Percentiles rank a stretch among this genome's conserved stretches.
These are phyloP conservation scores for Prunus dulcis DNA, from an alignment of 306 rosid species.

Conservation along the genomic window DNA sequence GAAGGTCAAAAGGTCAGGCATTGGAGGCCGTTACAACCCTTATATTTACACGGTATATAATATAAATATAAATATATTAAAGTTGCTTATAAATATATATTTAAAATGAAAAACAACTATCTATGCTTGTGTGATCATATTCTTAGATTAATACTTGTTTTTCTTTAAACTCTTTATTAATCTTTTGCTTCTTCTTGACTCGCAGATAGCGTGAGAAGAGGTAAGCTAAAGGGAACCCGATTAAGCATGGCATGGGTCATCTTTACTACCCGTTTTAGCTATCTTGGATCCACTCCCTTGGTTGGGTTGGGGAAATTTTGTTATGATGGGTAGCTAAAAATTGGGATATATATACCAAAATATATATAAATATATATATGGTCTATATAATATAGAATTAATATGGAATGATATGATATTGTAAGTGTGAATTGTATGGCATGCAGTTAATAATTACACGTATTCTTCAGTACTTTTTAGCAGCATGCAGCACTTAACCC, in stretches of 20 bases:
- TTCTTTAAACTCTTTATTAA: background rate
- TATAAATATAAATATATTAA: background rate
- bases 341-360: background rate
- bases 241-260: background rate
- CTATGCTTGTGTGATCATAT: no score
- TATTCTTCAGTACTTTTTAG: no score
- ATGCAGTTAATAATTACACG: no score
- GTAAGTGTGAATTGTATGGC: no score
- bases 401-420: no score
- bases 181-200: background rate
- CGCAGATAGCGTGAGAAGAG: conserved; percentile 25
- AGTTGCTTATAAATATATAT: background rate
- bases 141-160: no score
- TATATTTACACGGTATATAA: conserved; percentile 28
- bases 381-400: no score
- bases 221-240: background rate
- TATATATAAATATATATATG: no score
- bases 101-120: no score
- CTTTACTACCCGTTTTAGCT: background rate
- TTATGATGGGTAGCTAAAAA: conserved; percentile 1
- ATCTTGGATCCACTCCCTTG: background rate
- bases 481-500: no score
- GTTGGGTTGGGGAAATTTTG: conserved; percentile 17
- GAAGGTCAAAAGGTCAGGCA: conserved; percentile 33
- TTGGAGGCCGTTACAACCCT: conserved; percentile 38